These are phyloP conservation scores for Aspergillus coremiiformis DNA, from an alignment of 495 filamentous ascomycete genomes.

Conservation along the genomic window DNA sequence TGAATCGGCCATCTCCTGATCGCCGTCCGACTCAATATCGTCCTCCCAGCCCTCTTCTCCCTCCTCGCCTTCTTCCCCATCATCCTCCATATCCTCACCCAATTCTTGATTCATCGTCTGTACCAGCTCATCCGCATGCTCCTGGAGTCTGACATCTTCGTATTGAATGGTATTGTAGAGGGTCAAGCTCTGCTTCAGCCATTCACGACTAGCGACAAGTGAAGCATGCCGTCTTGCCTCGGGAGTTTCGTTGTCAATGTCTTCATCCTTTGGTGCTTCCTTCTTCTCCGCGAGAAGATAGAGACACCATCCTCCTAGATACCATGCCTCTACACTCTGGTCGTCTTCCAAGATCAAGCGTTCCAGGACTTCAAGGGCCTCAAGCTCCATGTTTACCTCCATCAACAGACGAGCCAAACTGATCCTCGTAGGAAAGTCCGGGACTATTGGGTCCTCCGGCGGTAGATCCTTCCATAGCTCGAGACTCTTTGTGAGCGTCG, in stretches of 20 bases:
- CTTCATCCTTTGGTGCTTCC: conserved; percentile 36
- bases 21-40: conserved; percentile 38
- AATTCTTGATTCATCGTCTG: conserved; percentile 49
- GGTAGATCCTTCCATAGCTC: conserved; percentile 69
- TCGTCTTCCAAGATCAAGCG: conserved; percentile 82
- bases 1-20: conserved; percentile 45
- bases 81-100: conserved; percentile 48
- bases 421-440: conserved; percentile 76
- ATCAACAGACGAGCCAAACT: conserved; percentile 78
- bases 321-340: conserved; percentile 90
- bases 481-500: conserved; percentile 69
- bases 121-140: conserved; percentile 51
- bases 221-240: conserved; percentile 32
- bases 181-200: conserved; percentile 45
- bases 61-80: conserved; percentile 42
- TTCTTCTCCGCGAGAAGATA: conserved; percentile 68
- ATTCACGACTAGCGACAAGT: conserved; percentile 42
- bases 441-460: conserved; percentile 56
- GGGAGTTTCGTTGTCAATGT: conserved; percentile 24
- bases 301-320: conserved; percentile 88
- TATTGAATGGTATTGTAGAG: conserved; percentile 42
- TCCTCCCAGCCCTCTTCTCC: conserved; percentile 33
- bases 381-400: conserved; percentile 77
- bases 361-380: conserved; percentile 79
- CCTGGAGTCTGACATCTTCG: conserved; percentile 46